Base-by-base conservation (phyloP, 2,329 filamentous ascomycete species). In the Chrysosporium queenslandicum region DNA sequence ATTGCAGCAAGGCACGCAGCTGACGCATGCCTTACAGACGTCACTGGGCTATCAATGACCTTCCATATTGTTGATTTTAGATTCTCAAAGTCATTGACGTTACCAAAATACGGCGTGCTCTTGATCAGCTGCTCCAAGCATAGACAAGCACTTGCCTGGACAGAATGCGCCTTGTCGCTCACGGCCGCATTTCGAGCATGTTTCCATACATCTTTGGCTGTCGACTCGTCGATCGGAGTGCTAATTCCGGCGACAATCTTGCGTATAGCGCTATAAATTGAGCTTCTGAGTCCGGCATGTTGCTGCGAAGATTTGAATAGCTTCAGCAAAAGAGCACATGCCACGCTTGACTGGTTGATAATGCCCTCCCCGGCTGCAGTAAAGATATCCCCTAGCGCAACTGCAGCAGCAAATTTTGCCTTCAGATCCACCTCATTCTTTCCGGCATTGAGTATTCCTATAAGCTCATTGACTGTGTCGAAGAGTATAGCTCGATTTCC, bases 121-220 rank as follows among this genome's bases (percentile, higher is more conserved):
- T 79, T 82, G 20, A 86, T 72, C 46, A 97, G 72, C 51, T 82
- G 76, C 63, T 86, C 84, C 56, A 98, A 71, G 64, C 87, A 94
- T 58, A 82, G 82, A 62, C 86, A 94, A 7, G 87, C 86, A 53
- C 82, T 80, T 14, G 85, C 78, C 65, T 95, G 81, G 6, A 91
- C 89, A 30, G 94, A 76, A 2, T 82, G 77, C 3, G 88, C 86
- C 68, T 92, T 97, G 68, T 98, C 94, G 55, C 76, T 77, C 0
- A 82, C 77, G 25, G 85, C 85, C 59, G 85, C 78, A 67, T 77
- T 87, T 57, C 92, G 82, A 23, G 83, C 85, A 66, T 91, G 86
- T 68, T 96, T 98, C 88, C 89, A 97, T 14, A 94, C 80, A 66
- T 96, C 90, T 63, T 89, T 82, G n/a, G 86, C 86, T 34, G 90